Evolutionary conservation across 768 basidiomycete genomes (phyloP), one percentile per base, ranked within the genome.

Genomic region (Dacryopinax spathularia): DNA sequence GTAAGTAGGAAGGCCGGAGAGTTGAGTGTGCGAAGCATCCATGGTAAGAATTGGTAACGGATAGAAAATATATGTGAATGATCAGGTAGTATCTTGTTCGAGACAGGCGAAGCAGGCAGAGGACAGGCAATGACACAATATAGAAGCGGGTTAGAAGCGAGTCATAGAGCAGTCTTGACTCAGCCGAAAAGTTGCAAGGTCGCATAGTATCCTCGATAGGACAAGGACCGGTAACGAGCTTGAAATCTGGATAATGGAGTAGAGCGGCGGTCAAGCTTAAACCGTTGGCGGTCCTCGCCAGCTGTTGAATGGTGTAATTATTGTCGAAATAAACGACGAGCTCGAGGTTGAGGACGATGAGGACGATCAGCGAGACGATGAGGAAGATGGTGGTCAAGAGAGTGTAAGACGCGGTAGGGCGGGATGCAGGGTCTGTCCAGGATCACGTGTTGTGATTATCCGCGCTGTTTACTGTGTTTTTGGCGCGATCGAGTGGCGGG

Each of bases 381-480:
- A 56, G 5, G 48, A 56, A 20, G 48, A 20, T 56, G 48, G 48
- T 29, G 48, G 48, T 56, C 48, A 56, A 56, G 48, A 56, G 48
- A 29, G 48, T 56, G 25, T 29, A 29, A 13, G 5, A 29, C 48
- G 48, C 48, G 13, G 10, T n/a, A 37, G 31, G 48, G 48, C 13
- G 13, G 48, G 5, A 20, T 10, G 29, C 3, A 27, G 15, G 25
- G 48, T 13, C 48, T 3, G 9, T 6, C 25, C 31, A 3, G 18
- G 48, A 29, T 56, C 48, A 56, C 48, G 48, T 56, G 48, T 18
- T 41, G 29, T 56, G 48, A 56, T 56, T 56, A 56, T 15, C 39
- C 39, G 48, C 48, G 48, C 25, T 56, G 48, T 56, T 56, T 56
- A 56, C 48, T 20, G 48, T 56, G 48, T 27, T 41, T 41, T 6